A percentile compares a stretch with the other conserved stretches of the same genome.
These are phyloP conservation scores for Cyamopsis tetragonoloba DNA, from an alignment of 306 rosid genomes.

Conservation along the genomic window DNA sequence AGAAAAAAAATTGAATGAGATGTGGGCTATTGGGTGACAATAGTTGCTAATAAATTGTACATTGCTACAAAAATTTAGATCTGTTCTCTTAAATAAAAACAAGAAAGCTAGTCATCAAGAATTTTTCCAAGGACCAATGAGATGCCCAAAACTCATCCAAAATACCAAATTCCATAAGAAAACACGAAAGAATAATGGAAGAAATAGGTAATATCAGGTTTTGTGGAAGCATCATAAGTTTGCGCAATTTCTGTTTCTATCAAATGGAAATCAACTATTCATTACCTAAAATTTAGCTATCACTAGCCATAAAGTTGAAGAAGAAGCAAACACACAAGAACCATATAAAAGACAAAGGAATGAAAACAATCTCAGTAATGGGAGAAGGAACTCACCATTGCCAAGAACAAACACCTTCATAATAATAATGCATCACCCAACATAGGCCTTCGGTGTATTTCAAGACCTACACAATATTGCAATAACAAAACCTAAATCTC, in stretches of 20 bases:
- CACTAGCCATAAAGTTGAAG: not conserved
- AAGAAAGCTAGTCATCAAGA: not conserved
- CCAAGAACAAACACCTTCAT: conserved; percentile 99
- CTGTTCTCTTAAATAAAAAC: not conserved
- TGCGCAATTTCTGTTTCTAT: not conserved
- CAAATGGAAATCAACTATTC: not conserved
- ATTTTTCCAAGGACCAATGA: not conserved
- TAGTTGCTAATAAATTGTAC: no score
- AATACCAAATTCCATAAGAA: not conserved
- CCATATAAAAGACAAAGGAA: not conserved
- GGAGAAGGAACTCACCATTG: conserved; percentile 63
- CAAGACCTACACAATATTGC: conserved; percentile 58
- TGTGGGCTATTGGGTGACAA: no score
- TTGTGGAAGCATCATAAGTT: not conserved
- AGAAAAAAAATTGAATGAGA: no score
- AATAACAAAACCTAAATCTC: conserved; percentile 24
- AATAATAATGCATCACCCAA: conserved; percentile 98
- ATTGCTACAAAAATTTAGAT: not conserved
- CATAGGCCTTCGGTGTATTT: conserved; percentile 92
- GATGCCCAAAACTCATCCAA: not conserved
- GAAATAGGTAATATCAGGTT: not conserved
- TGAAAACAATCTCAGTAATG: not conserved
- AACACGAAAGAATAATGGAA: not conserved
- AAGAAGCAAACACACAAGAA: not conserved
- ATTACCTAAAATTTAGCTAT: not conserved